phyloP scores from a whole-genome alignment of 805 yeast genomes.

The Schwanniomyces sp. region DNA sequence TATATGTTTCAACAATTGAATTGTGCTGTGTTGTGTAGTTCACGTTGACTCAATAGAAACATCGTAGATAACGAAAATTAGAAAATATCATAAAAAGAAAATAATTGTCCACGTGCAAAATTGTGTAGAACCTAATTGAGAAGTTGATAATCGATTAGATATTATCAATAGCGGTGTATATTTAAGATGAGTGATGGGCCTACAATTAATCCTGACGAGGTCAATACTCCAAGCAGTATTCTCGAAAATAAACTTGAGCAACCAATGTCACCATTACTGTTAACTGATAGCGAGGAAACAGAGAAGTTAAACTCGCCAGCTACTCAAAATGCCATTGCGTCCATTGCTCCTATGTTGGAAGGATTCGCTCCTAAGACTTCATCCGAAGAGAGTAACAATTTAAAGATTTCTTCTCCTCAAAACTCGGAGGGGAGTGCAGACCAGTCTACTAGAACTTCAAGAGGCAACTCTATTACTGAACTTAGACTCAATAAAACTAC shows the following conservation, averaged over 20 bases:
- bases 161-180: not conserved
- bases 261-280: constrained; percentile 35
- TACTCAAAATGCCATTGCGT: constrained; percentile 65
- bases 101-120: not conserved
- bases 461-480: constrained; percentile 19
- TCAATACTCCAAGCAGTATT: not conserved
- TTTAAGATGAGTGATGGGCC: not conserved
- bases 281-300: constrained; percentile 14
- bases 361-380: constrained; percentile 68
- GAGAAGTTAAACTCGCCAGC: constrained; percentile 28
- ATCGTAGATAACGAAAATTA: not conserved
- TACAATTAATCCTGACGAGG: not conserved
- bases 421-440: constrained; percentile 15
- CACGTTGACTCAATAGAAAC: not conserved
- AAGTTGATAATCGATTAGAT: not conserved
- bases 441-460: constrained; percentile 12
- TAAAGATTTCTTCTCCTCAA: constrained; percentile 8
- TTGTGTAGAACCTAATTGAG: not conserved
- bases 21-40: not conserved
- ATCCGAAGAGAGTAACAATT: constrained; percentile 27
- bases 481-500: constrained; percentile 32
- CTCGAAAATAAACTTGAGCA: constrained; percentile 16
- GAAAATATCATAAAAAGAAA: not conserved
- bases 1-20: not conserved
- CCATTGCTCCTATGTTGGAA: constrained; percentile 77